Evolutionary conservation across 2,329 filamentous ascomycete species (phyloP).

Genomic region (Diplodia sapinea): DNA sequence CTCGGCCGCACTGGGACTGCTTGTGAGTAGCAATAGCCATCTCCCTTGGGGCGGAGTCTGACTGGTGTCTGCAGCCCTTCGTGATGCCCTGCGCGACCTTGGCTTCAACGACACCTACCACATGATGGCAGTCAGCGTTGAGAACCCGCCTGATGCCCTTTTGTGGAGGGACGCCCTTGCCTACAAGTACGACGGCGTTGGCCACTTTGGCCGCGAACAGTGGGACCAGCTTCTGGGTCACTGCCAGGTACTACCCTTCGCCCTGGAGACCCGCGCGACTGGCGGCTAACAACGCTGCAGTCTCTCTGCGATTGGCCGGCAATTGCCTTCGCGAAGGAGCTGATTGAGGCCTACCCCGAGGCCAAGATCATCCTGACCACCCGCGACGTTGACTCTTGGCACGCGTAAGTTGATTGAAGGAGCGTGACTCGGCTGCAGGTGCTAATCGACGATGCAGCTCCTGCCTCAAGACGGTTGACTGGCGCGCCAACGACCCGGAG

Average conservation of each 20-base stretch:
- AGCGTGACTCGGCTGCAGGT: constrained; percentile 31
- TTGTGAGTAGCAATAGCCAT: constrained; percentile 57
- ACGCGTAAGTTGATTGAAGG: constrained; percentile 37
- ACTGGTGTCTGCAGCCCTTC: constrained; percentile 56
- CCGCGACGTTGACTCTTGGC: constrained; percentile 40
- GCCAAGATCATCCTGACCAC: constrained; percentile 45
- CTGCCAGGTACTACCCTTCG: constrained; percentile 42
- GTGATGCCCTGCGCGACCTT: constrained; percentile 46
- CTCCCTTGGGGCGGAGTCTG: constrained; percentile 36
- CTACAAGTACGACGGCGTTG: constrained; percentile 66
- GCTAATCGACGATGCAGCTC: constrained; percentile 37
- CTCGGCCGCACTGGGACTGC: constrained; percentile 74
- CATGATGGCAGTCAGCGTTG: constrained; percentile 72
- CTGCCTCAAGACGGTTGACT: constrained; percentile 37
- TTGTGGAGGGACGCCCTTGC: constrained; percentile 74
- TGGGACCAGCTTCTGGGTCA: constrained; percentile 56
- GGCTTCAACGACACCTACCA: constrained; percentile 34
- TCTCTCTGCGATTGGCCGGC: constrained; percentile 41
- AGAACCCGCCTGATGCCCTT: constrained; percentile 70
- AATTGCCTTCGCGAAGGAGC: constrained; percentile 39
- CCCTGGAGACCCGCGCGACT: not conserved
- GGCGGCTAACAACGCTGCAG: constrained; percentile 10
- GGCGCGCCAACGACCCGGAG: constrained; percentile 38
- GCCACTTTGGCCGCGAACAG: constrained; percentile 50
- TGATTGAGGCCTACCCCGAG: constrained; percentile 43